Evolutionary conservation across 2,329 filamentous ascomycete genomes (phyloP), one percentile per base, ranked within the genome.

Genomic region (Geosmithia putterillii): DNA sequence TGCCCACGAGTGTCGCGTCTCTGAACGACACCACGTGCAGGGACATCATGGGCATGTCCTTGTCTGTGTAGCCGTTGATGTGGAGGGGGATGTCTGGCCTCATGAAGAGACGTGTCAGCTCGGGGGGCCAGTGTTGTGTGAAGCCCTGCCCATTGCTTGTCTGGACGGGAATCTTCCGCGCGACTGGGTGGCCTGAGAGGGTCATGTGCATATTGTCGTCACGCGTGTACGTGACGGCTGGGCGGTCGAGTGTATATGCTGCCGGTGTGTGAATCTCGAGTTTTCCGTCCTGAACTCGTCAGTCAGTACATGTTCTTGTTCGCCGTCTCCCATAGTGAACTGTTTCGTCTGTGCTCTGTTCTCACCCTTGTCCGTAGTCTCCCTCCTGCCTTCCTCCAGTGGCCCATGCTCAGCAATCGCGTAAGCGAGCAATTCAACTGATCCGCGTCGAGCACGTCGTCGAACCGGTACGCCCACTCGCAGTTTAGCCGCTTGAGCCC

Each of bases 1-100:
- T 47, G 0, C 60, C 58, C 2, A 76, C 56, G 0, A 76, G 51
- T 0, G 73, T 76, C 0, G 67, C 66, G 44, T 77, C 66, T 3
- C 49, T 51, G 50, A 76, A 76, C 0, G 63, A 62, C 3, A 65
- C 62, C 37, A 75, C 56, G 46, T 71, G 67, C 4, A 76, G 54
- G 4, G 61, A 60, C 4, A 76, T 51, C 49, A 68, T 65, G 1
- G 71, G 70, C 17, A 50, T 53, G 50, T 73, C 69, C 4, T 51
- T 47, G 38, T 54, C 50, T 12, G 69, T 40, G 46, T 64, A 69
- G 44, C 71, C 67, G 1, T 59, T 51, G 0, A 69, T 47, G 3
- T 48, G 57, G 10, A 18, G 40, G 5, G 52, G 52, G 7, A 46
- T 48, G 12, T 45, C 47, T 9, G 19, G 17, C 7, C 17, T 15